phyloP scores from a whole-genome alignment of 2,329 filamentous ascomycete species.

The Monosporascus cannonballus region DNA sequence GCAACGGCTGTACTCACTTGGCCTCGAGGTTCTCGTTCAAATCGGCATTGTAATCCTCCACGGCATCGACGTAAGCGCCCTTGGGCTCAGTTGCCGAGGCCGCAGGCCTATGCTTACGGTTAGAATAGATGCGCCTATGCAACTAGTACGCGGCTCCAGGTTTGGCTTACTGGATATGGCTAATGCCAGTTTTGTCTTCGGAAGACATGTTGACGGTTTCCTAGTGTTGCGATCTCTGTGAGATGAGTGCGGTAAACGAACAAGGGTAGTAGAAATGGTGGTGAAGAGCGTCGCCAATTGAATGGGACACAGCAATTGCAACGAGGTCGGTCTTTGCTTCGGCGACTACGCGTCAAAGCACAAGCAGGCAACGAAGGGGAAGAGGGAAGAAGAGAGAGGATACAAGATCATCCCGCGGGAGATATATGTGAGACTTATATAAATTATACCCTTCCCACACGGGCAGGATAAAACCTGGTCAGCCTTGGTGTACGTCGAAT shows the following conservation, averaged over 20 bases:
- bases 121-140: not conserved
- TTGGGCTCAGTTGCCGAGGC: slow-evolving; percentile 16
- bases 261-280: not conserved
- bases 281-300: no score
- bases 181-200: not conserved
- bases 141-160: not conserved
- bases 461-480: no score
- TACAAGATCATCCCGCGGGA: not conserved
- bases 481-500: not conserved
- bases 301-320: no score
- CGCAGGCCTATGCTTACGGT: not conserved
- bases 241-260: not conserved
- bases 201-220: not conserved
- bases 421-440: not conserved
- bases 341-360: not conserved
- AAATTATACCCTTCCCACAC: not conserved
- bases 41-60: slow-evolving; percentile 26
- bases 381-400: not conserved
- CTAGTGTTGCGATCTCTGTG: no score
- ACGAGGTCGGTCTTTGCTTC: not conserved
- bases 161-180: not conserved
- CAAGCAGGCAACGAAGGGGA: not conserved
- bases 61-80: slow-evolving; percentile 17
- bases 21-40: slow-evolving; percentile 35
- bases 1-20: slow-evolving; percentile 28